Evolutionary conservation across 371 early-diverging fungal genomes (phyloP).

Genomic region (Syncephalastrum monosporum): DNA sequence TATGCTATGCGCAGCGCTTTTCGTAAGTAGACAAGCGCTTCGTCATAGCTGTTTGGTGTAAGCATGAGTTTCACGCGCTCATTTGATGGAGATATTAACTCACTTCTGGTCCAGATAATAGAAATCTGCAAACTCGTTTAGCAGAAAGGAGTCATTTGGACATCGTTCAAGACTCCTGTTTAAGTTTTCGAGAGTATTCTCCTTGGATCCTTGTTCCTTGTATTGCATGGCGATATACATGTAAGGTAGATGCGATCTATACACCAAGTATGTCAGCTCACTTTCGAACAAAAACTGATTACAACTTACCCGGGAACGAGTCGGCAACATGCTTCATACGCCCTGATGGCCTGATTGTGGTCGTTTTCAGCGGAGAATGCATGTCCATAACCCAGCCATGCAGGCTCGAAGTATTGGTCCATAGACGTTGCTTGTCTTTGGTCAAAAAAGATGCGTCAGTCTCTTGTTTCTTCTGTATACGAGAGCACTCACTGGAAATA

Average conservation of each 20-base stretch:
- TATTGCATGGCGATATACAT: constrained; percentile 80
- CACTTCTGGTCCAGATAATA: constrained; percentile 56
- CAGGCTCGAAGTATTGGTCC: constrained; percentile 62
- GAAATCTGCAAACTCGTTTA: constrained; percentile 70
- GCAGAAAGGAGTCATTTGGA: constrained; percentile 58
- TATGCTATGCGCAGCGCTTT: constrained; percentile 53
- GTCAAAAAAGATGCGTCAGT: neutral
- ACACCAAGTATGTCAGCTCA: neutral
- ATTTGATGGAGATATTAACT: constrained; percentile 9
- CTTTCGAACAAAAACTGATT: neutral
- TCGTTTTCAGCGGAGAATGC: constrained; percentile 75
- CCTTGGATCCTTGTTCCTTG: constrained; percentile 52
- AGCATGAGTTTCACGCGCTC: neutral
- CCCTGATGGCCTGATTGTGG: constrained; percentile 66
- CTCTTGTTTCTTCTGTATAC: neutral
- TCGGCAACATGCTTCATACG: constrained; percentile 63
- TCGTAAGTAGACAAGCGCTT: constrained; percentile 53
- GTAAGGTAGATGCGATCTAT: constrained; percentile 66
- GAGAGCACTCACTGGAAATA: constrained; percentile 51
- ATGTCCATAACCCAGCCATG: constrained; percentile 83
- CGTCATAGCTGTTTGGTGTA: constrained; percentile 36
- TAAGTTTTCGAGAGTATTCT: constrained; percentile 61
- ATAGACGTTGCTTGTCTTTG: constrained; percentile 56
- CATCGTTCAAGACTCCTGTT: constrained; percentile 50
- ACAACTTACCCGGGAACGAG: constrained; percentile 63